Conservation (phyloP, 129 eudicot genomes). For the Flaveria ramosissima region DNA sequence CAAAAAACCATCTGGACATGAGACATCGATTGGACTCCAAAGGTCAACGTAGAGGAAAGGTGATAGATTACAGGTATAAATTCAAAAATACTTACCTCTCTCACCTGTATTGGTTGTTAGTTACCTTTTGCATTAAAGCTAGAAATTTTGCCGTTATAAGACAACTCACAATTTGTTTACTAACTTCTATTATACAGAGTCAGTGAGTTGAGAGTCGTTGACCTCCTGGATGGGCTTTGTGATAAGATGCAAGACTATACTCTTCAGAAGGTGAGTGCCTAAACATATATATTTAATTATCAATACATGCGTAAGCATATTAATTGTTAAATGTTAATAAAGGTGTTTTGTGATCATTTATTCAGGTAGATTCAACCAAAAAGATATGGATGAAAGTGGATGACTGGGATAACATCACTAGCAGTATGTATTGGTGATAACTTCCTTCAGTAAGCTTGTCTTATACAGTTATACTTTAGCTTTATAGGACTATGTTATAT, state of each 20-base stretch:
- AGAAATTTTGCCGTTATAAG: neutral
- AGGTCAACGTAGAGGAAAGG: slow-evolving; percentile 95
- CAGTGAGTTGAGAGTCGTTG: slow-evolving; percentile 97
- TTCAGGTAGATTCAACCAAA: slow-evolving; percentile 63
- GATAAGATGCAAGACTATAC: slow-evolving; percentile 98
- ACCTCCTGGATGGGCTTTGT: slow-evolving; percentile 96
- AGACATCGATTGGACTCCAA: slow-evolving; percentile 89
- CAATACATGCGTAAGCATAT: neutral
- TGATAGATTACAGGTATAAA: slow-evolving; percentile 88
- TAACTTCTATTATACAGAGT: slow-evolving; percentile 48
- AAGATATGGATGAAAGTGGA: slow-evolving; percentile 77
- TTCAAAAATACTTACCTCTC: slow-evolving; percentile 14
- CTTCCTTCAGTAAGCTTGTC: slow-evolving; percentile 45
- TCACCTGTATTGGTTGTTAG: slow-evolving; percentile 22
- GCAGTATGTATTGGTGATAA: slow-evolving; percentile 53
- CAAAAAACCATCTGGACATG: slow-evolving; percentile 94
- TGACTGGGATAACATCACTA: slow-evolving; percentile 69
- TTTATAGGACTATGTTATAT: slow-evolving; percentile 24
- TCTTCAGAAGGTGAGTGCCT: slow-evolving; percentile 67
- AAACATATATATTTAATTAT: neutral
- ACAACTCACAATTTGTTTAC: slow-evolving; percentile 2
- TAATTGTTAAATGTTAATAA: neutral
- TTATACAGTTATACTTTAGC: slow-evolving; percentile 2
- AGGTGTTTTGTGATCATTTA: slow-evolving; percentile 23
- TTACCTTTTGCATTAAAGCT: slow-evolving; percentile 8